Evolutionary conservation across 441 rosid genomes (phyloP).

Genomic region (Euphorbia celastroides): DNA sequence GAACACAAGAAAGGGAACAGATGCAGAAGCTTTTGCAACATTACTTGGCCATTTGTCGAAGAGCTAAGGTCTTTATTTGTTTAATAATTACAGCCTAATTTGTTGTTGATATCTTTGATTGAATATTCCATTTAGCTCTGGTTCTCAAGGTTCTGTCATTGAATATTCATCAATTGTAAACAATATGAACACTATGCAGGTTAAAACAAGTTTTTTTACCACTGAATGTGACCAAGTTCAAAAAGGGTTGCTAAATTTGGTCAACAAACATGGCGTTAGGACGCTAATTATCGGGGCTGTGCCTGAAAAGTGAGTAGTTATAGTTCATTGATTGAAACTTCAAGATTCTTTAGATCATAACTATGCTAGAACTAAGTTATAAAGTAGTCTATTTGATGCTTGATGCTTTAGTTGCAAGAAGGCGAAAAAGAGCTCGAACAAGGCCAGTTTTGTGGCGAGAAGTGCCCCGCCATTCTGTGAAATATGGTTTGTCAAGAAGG

Average conservation of each 20-base stretch:
- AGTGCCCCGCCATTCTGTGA: constrained; percentile 48
- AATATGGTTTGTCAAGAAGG: constrained; percentile 62
- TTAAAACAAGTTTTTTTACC: constrained; percentile 33
- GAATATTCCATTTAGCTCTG: background rate
- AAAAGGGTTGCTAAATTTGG: constrained; percentile 47
- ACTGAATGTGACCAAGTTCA: constrained; percentile 51
- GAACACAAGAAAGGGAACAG: constrained; percentile 47
- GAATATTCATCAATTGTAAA: too few species aligned
- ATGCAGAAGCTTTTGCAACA: constrained; percentile 36
- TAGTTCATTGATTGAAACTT: background rate
- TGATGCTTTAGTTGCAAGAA: constrained; percentile 40
- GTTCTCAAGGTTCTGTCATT: background rate
- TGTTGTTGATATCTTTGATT: too few species aligned
- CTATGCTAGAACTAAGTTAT: background rate
- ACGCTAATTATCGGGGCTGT: constrained; percentile 60
- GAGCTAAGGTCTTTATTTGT: constrained; percentile 33
- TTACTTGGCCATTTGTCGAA: constrained; percentile 34
- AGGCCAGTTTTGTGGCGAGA: constrained; percentile 43
- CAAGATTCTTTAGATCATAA: background rate
- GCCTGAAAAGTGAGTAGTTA: constrained; percentile 45
- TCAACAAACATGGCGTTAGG: constrained; percentile 33
- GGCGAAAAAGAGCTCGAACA: constrained; percentile 43
- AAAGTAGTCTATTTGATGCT: background rate
- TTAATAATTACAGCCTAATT: too few species aligned
- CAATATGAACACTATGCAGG: constrained; percentile 44